Evolutionary conservation across 306 rosid species (phyloP).

Genomic region (Biancaea sappan): DNA sequence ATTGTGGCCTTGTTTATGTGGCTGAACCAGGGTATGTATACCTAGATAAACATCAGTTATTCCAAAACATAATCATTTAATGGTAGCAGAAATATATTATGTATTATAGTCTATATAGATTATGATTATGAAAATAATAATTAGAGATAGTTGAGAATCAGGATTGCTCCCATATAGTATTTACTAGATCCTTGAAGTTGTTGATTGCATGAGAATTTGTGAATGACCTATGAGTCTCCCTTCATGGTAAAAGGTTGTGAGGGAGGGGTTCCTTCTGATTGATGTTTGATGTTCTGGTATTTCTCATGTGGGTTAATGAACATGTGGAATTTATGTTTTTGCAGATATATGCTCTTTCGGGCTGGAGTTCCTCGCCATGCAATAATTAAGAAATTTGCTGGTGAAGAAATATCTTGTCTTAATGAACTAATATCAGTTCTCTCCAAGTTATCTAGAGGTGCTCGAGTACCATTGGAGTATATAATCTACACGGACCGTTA

Average conservation of each 20-base stretch:
- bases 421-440: conserved; percentile 75
- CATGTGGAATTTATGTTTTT: conserved; percentile 28
- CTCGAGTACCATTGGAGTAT: conserved; percentile 88
- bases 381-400: conserved; percentile 90
- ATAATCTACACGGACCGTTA: conserved; percentile 81
- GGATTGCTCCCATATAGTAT: background rate
- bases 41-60: conserved; percentile 27
- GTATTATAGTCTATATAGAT: conserved; percentile 3
- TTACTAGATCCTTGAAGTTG: conserved; percentile 7
- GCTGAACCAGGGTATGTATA: conserved; percentile 90
- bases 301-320: conserved; percentile 28
- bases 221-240: conserved; percentile 7
- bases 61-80: background rate
- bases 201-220: conserved; percentile 19
- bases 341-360: conserved; percentile 89
- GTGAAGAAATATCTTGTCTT: conserved; percentile 75
- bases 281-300: conserved; percentile 26
- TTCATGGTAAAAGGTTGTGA: conserved; percentile 15
- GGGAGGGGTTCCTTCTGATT: conserved; percentile 10
- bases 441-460: conserved; percentile 81
- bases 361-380: conserved; percentile 98
- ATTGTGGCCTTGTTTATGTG: conserved; percentile 94
- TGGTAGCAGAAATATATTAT: conserved; percentile 14
- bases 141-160: conserved; percentile 3
- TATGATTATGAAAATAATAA: conserved; percentile 10